phyloP scores from a whole-genome alignment of 371 early-diverging fungal species.

The Lichtheimia corymbifera region DNA sequence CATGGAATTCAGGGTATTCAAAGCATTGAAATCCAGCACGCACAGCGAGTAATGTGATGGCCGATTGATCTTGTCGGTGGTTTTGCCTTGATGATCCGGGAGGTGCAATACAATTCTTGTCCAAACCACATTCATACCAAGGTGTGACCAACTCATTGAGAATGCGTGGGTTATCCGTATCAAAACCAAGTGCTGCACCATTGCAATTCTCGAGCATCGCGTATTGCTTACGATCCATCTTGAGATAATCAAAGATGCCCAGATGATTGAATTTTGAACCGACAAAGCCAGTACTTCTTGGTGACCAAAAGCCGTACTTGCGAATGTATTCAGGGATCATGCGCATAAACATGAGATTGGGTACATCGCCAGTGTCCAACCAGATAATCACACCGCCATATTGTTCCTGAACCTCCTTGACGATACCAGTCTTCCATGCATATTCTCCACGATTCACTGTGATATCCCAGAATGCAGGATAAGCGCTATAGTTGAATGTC shows the following conservation, averaged over 20 bases:
- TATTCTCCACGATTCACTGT: conserved; percentile 50
- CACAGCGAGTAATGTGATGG: conserved; percentile 43
- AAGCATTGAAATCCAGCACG: conserved; percentile 31
- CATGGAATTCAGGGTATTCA: conserved; percentile 53
- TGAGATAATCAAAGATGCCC: conserved; percentile 42
- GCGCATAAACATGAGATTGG: conserved; percentile 38
- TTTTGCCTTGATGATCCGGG: conserved; percentile 45
- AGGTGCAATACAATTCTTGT: conserved; percentile 52
- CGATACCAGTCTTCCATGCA: conserved; percentile 61
- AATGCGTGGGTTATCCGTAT: conserved; percentile 34
- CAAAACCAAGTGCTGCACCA: conserved; percentile 50
- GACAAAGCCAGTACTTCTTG: conserved; percentile 42
- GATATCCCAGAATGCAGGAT: conserved; percentile 57
- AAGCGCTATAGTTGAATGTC: conserved; percentile 40
- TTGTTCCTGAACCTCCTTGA: conserved; percentile 49
- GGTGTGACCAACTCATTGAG: conserved; percentile 38
- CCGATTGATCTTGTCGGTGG: conserved; percentile 60
- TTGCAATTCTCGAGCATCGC: conserved; percentile 47
- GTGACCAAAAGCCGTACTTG: conserved; percentile 45
- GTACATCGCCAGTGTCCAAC: conserved; percentile 52
- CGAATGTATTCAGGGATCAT: conserved; percentile 38
- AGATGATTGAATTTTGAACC: conserved; percentile 45
- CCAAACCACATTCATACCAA: conserved; percentile 44
- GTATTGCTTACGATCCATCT: conserved; percentile 29
- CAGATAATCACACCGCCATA: conserved; percentile 53